phyloP scores from a whole-genome alignment of 768 basidiomycete genomes.

The Agaricus blazei region DNA sequence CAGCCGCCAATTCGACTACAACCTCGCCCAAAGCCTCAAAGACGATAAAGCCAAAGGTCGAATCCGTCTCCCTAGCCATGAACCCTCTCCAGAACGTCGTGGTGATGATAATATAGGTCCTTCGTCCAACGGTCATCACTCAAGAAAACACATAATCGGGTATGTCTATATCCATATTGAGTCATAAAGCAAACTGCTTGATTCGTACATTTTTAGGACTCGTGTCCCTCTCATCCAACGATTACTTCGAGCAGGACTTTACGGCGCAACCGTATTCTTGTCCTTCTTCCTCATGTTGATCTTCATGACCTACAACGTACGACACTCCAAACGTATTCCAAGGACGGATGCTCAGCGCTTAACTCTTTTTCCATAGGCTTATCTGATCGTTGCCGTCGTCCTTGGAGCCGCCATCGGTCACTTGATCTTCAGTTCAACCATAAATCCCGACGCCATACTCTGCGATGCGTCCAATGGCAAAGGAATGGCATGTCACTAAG shows the following conservation, averaged over 20 bases:
- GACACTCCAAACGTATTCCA: constrained; percentile 20
- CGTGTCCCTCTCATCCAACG: constrained; percentile 47
- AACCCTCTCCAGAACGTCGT: constrained; percentile 30
- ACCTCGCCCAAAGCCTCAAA: constrained; percentile 46
- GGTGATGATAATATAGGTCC: constrained; percentile 48
- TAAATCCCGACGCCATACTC: constrained; percentile 59
- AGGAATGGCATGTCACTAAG: constrained; percentile 78
- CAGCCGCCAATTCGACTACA: constrained; percentile 52
- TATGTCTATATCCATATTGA: too few relatives aligned
- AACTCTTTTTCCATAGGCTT: constrained; percentile 48
- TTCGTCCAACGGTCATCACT: constrained; percentile 38
- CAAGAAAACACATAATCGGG: constrained; percentile 17
- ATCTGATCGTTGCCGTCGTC: constrained; percentile 79
- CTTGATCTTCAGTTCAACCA: constrained; percentile 62
- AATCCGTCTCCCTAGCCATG: constrained; percentile 24
- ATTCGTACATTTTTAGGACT: constrained; percentile 27
- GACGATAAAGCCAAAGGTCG: constrained; percentile 39
- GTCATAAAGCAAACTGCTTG: too few relatives aligned
- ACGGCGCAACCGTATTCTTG: constrained; percentile 71
- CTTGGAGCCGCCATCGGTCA: constrained; percentile 82
- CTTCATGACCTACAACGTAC: constrained; percentile 95
- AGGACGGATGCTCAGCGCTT: neutral
- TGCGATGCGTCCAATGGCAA: constrained; percentile 40
- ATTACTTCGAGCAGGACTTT: constrained; percentile 58
- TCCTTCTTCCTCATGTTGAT: constrained; percentile 93